These are phyloP conservation scores for Dichotomopilus funicola DNA, from an alignment of 2,329 filamentous ascomycete genomes.

Conservation along the genomic window DNA sequence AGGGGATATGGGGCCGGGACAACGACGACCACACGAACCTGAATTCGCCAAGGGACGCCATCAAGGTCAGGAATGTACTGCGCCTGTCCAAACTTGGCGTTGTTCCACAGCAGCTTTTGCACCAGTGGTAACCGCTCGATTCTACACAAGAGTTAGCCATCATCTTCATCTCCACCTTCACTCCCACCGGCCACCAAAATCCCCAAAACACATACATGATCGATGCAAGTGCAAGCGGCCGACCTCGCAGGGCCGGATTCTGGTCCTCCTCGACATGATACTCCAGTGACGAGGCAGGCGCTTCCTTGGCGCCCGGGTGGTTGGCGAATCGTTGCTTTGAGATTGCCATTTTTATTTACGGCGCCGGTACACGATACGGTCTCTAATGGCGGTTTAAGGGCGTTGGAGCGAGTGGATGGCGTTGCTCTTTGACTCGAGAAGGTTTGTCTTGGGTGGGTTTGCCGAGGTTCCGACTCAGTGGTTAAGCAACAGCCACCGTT, in stretches of 20 bases:
- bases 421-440: too few species aligned
- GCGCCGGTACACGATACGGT: too few species aligned
- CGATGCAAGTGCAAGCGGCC: conserved; percentile 51
- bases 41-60: conserved; percentile 39
- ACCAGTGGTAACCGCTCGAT: conserved; percentile 54
- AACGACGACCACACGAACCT: conserved; percentile 32
- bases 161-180: not conserved
- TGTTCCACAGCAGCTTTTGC: conserved; percentile 61
- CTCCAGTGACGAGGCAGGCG: conserved; percentile 28
- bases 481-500: too few species aligned
- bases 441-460: too few species aligned
- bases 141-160: conserved; percentile 31
- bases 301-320: conserved; percentile 38
- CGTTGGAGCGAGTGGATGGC: too few species aligned
- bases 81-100: conserved; percentile 51
- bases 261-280: conserved; percentile 38
- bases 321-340: conserved; percentile 31
- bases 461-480: too few species aligned
- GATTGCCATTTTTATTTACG: too few species aligned
- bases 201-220: conserved; percentile 21
- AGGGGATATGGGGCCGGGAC: not conserved
- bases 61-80: conserved; percentile 42
- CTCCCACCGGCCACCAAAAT: not conserved
- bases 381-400: too few species aligned
- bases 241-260: conserved; percentile 66